Conservation (phyloP, 1,284 basidiomycete species). For the Puccinia brachypodii region DNA sequence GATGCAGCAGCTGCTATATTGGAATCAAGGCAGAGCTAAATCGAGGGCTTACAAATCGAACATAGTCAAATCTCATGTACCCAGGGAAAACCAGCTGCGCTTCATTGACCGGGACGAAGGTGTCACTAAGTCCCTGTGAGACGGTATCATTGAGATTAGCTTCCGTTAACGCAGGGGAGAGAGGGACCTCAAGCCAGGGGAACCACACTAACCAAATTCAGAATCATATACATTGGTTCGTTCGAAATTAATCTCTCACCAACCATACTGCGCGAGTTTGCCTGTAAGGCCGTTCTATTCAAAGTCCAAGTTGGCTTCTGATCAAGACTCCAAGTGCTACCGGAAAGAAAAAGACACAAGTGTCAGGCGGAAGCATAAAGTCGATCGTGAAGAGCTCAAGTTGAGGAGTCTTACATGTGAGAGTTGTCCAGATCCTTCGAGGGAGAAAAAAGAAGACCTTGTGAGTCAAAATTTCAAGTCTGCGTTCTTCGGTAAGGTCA, state of each 20-base stretch:
- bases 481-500: background rate
- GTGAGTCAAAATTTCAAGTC: background rate
- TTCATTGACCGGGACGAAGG: conserved; percentile 47
- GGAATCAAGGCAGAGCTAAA: background rate
- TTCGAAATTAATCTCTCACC: conserved; percentile 72
- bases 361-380: background rate
- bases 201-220: conserved; percentile 52
- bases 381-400: background rate
- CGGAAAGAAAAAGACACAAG: background rate
- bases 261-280: conserved; percentile 69
- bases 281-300: conserved; percentile 68
- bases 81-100: conserved; percentile 44
- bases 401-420: conserved; percentile 33
- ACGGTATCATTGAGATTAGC: background rate
- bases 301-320: conserved; percentile 74
- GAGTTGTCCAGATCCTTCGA: conserved; percentile 18
- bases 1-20: background rate
- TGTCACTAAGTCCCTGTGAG: conserved; percentile 39
- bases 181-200: background rate
- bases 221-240: conserved; percentile 69
- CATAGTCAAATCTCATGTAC: conserved; percentile 47
- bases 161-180: background rate
- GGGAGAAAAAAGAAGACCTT: background rate
- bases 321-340: conserved; percentile 66
- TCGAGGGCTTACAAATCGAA: conserved; percentile 45